Base-by-base conservation (phyloP, 1,284 basidiomycete genomes). In the Stygiomarasmius scandens region DNA sequence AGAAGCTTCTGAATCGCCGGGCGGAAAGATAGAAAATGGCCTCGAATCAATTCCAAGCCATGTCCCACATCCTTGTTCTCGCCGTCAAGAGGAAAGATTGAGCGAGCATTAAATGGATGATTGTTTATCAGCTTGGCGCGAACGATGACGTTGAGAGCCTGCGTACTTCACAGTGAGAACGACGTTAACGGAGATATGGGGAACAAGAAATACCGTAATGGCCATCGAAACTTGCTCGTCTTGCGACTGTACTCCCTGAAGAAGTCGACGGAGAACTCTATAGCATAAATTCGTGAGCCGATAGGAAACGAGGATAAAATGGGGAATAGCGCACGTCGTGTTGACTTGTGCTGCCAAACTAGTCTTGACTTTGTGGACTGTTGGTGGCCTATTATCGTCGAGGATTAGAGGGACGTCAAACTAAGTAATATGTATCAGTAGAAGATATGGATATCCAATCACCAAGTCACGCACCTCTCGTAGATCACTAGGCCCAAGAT, bases 71-170 rank as follows among this genome's bases (percentile, higher is more conserved):
- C 71, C 57, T 72, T 74, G 6, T 71, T 76, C 60, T 82, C 85
- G 2, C 65, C 64, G 44, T 76, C 66, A 0, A 83, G 83, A 66
- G 84, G 87, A 70, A 87, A 87, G 72, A 92, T 92, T 0, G 81
- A 84, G 0, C 82, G 76, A 8, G 80, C 74, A 56, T 85, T 85
- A 70, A 85, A 84, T 0, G 83, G 83, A 46, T 80, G 82, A 20
- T 74, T 73, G 68, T 78, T 65, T 0, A 77, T 79, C 0, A 85
- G 84, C 50, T 79, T 78, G 81, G 84, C 84, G 9, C 85, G 76
- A 11, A 86, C 72, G 14, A 81, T 79, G 16, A 87, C 82, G 59
- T 86, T 86, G 52, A 86, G 64, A 0, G 84, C 81, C 80, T 85
- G 41, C n/a, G 4, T 8, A 43, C 27, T 29, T 24, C 22, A 34